A percentile compares a stretch with the other conserved stretches of the same genome.
These are phyloP conservation scores for Skeletonema menzelii DNA, from an alignment of 108 stramenopile genomes.

Conservation along the genomic window DNA sequence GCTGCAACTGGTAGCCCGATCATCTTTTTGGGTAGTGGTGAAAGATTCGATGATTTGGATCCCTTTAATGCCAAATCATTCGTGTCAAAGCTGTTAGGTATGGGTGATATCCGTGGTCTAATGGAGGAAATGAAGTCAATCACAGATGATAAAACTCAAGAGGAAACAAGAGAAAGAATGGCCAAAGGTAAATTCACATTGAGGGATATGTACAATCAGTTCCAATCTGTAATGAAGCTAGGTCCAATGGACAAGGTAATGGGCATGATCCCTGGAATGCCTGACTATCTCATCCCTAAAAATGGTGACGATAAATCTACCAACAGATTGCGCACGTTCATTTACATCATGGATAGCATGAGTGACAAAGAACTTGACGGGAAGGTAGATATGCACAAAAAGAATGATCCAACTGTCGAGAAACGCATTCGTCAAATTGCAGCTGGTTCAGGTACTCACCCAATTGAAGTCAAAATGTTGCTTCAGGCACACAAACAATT, in stretches of 20 bases:
- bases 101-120: constrained; percentile 85
- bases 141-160: constrained; percentile 64
- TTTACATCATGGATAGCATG: constrained; percentile 98
- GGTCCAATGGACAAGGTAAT: constrained; percentile 92
- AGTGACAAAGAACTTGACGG: constrained; percentile 94
- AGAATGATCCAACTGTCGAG: constrained; percentile 49
- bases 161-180: constrained; percentile 86
- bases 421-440: constrained; percentile 88
- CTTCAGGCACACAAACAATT: constrained; percentile 91
- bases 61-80: constrained; percentile 94
- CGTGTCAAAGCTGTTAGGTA: constrained; percentile 87
- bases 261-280: constrained; percentile 97
- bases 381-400: constrained; percentile 74
- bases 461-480: constrained; percentile 83
- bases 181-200: constrained; percentile 94
- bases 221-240: constrained; percentile 88
- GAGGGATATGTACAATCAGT: constrained; percentile 95
- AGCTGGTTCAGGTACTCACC: constrained; percentile 88
- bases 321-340: constrained; percentile 79
- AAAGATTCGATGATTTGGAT: constrained; percentile 98
- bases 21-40: constrained; percentile 95
- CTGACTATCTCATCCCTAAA: constrained; percentile 75
- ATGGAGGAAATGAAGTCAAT: constrained; percentile 82
- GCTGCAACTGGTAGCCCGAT: constrained; percentile 95
- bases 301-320: constrained; percentile 67